These are phyloP conservation scores for Monotropa hypopitys DNA, from an alignment of 179 eudicot genomes.

Conservation along the genomic window DNA sequence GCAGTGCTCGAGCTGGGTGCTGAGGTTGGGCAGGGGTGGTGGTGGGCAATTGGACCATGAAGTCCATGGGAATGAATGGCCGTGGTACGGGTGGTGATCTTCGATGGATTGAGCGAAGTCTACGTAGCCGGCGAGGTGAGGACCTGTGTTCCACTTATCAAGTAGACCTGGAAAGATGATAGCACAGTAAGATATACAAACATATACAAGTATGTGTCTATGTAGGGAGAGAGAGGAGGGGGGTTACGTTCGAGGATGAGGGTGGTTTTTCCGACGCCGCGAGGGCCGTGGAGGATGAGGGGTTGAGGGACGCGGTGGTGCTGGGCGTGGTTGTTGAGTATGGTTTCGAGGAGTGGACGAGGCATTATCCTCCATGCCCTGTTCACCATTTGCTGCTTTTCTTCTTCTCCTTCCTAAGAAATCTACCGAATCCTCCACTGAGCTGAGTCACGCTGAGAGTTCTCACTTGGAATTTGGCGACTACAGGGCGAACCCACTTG, in stretches of 20 bases:
- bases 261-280: slow-evolving; percentile 92
- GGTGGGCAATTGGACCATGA: slow-evolving; percentile 40
- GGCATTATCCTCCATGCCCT: slow-evolving; percentile 78
- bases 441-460: no score
- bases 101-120: slow-evolving; percentile 65
- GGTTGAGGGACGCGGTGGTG: slow-evolving; percentile 86
- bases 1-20: slow-evolving; percentile 44
- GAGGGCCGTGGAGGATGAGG: slow-evolving; percentile 86
- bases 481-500: no score
- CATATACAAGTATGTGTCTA: no score
- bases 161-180: slow-evolving; percentile 40
- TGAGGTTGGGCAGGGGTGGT: slow-evolving; percentile 42
- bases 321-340: slow-evolving; percentile 77
- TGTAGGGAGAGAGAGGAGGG: neutral
- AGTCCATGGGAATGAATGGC: slow-evolving; percentile 71
- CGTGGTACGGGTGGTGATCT: slow-evolving; percentile 56
- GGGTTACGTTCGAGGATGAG: slow-evolving; percentile 70
- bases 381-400: slow-evolving; percentile 27
- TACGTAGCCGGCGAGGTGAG: slow-evolving; percentile 67
- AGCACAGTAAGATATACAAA: neutral
- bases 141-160: slow-evolving; percentile 74
- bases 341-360: slow-evolving; percentile 63
- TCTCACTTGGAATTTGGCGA: no score
- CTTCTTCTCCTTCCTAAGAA: neutral
- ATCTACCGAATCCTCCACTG: no score